A percentile compares a stretch with the other conserved stretches of the same genome.
These are phyloP conservation scores for Endocalyx cinctus DNA, from an alignment of 2,329 filamentous ascomycete species.

Conservation along the genomic window DNA sequence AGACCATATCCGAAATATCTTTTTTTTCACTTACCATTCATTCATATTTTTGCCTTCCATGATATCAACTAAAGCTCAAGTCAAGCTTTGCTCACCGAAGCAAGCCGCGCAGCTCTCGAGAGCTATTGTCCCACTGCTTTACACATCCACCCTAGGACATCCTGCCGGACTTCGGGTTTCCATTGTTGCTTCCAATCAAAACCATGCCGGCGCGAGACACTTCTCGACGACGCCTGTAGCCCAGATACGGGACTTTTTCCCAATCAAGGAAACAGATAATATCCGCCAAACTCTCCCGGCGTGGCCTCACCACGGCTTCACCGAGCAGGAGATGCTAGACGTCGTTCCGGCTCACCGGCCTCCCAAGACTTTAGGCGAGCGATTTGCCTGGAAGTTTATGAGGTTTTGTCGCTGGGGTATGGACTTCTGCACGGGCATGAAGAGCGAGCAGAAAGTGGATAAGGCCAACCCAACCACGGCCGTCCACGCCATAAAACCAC, in stretches of 20 bases:
- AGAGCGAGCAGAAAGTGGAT: constrained; percentile 65
- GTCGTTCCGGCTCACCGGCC: constrained; percentile 74
- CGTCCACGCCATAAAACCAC: constrained; percentile 47
- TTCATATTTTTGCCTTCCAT: too few species aligned
- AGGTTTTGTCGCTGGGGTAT: constrained; percentile 73
- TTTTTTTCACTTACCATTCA: too few species aligned
- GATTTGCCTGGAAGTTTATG: constrained; percentile 71
- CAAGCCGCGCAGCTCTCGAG: constrained; percentile 24
- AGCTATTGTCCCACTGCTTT: constrained; percentile 18
- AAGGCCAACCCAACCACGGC: constrained; percentile 53
- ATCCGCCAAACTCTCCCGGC: constrained; percentile 61
- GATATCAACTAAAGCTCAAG: constrained; percentile 25
- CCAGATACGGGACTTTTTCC: constrained; percentile 58
- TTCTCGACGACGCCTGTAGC: constrained; percentile 47
- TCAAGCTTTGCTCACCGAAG: constrained; percentile 26
- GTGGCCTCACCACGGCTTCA: constrained; percentile 71
- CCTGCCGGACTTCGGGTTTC: constrained; percentile 24
- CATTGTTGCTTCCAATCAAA: constrained; percentile 17
- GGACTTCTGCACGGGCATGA: constrained; percentile 72
- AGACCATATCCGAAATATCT: too few species aligned
- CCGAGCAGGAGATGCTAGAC: constrained; percentile 70
- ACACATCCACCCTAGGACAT: constrained; percentile 14
- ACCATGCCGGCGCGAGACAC: constrained; percentile 23
- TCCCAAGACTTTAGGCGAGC: constrained; percentile 69
- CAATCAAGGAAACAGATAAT: constrained; percentile 53